Evolutionary conservation across 2,329 filamentous ascomycete genomes (phyloP).

Genomic region (Nigrospora osmanthi): DNA sequence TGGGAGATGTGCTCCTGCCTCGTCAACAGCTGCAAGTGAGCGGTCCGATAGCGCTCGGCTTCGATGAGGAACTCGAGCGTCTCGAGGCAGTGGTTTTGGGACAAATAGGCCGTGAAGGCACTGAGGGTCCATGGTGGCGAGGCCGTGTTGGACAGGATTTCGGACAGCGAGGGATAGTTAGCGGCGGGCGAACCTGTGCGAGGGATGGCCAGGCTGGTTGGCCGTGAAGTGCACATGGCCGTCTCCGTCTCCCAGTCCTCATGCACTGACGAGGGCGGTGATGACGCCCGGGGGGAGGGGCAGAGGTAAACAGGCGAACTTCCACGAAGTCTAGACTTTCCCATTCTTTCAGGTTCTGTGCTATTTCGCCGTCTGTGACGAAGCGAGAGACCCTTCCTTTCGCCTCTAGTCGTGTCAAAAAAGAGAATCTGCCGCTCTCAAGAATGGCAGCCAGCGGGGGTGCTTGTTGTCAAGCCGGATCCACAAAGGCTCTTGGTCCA

Average conservation of each 20-base stretch:
- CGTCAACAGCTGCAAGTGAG: slow-evolving; percentile 36
- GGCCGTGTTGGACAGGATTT: slow-evolving; percentile 81
- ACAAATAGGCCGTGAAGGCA: slow-evolving; percentile 94
- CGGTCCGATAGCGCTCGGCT: slow-evolving; percentile 71
- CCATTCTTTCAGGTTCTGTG: slow-evolving; percentile 27
- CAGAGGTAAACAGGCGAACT: slow-evolving; percentile 34
- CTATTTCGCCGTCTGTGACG: not conserved
- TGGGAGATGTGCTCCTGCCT: slow-evolving; percentile 31
- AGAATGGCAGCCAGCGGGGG: not conserved
- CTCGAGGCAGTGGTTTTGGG: slow-evolving; percentile 94
- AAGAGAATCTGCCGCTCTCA: not conserved
- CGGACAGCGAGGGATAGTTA: slow-evolving; percentile 63
- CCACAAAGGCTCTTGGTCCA: not conserved
- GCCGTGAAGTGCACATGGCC: slow-evolving; percentile 40
- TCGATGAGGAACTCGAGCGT: slow-evolving; percentile 96
- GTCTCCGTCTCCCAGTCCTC: slow-evolving; percentile 34
- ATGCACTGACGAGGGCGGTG: slow-evolving; percentile 35
- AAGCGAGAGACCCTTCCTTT: not conserved
- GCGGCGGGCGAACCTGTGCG: slow-evolving; percentile 28
- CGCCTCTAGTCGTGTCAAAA: not conserved
- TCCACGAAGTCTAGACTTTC: slow-evolving; percentile 36
- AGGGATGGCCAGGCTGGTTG: slow-evolving; percentile 37
- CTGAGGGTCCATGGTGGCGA: slow-evolving; percentile 83
- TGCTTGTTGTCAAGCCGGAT: not conserved
- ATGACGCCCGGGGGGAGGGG: slow-evolving; percentile 31